Conservation (phyloP, 1,139 yeast species). For the Diutina mesorugosa region DNA sequence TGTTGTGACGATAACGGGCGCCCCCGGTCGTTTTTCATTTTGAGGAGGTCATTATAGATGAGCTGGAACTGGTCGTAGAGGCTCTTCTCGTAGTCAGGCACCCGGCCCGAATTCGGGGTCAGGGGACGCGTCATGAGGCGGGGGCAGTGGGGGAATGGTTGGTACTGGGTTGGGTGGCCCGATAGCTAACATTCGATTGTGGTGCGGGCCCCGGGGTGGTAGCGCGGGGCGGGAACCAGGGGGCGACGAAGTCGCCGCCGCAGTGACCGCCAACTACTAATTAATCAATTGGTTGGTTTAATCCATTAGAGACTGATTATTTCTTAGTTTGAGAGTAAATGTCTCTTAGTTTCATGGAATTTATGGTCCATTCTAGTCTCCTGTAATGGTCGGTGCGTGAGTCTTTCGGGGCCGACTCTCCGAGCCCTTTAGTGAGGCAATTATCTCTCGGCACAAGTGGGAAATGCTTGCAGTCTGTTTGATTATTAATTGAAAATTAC, state of each 20-base stretch:
- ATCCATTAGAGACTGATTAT: too few relatives aligned
- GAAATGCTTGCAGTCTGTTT: too few relatives aligned
- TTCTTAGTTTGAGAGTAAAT: too few relatives aligned
- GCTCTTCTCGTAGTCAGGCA: constrained; percentile 31
- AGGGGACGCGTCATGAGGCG: not conserved
- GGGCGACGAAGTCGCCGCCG: not conserved
- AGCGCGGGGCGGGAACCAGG: not conserved
- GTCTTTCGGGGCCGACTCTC: too few relatives aligned
- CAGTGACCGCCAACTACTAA: too few relatives aligned
- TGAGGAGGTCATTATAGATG: constrained; percentile 37
- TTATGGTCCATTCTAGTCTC: too few relatives aligned
- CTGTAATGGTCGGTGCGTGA: too few relatives aligned
- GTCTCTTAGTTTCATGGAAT: too few relatives aligned
- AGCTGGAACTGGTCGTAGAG: constrained; percentile 33
- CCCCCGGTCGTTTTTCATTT: constrained; percentile 51
- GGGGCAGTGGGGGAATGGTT: not conserved
- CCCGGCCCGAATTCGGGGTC: not conserved
- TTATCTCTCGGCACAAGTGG: too few relatives aligned
- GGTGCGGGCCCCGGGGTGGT: not conserved
- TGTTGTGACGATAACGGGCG: constrained; percentile 55
- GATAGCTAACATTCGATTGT: not conserved
- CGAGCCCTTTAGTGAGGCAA: too few relatives aligned
- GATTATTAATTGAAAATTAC: too few relatives aligned
- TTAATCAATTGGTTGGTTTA: too few relatives aligned
- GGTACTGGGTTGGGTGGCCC: not conserved